Percentiles rank a stretch among this genome's conserved stretches.
Evolutionary conservation across 805 yeast species (phyloP).

Genomic region (Wickerhamiella brachini): DNA sequence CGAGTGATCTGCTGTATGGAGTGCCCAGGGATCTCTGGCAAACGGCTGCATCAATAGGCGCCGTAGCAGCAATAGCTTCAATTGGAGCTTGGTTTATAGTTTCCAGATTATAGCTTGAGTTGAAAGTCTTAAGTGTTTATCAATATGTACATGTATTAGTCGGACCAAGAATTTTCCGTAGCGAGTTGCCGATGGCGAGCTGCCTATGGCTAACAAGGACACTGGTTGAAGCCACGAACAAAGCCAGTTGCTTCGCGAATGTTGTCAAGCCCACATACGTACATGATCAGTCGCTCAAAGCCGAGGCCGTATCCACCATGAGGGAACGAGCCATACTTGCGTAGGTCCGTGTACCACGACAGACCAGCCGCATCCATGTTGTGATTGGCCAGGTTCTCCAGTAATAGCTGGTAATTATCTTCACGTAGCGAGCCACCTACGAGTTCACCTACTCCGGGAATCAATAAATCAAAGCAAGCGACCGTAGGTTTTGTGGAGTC

Average conservation of each 20-base stretch:
- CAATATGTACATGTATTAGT: slow-evolving; percentile 1
- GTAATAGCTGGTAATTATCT: slow-evolving; percentile 38
- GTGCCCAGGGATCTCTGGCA: neutral
- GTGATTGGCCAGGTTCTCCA: slow-evolving; percentile 36
- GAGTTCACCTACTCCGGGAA: slow-evolving; percentile 87
- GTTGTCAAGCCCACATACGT: slow-evolving; percentile 59
- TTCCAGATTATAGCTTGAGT: neutral
- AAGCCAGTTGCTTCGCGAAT: slow-evolving; percentile 80
- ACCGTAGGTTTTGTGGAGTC: slow-evolving; percentile 37
- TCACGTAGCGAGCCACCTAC: slow-evolving; percentile 93
- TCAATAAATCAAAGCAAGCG: slow-evolving; percentile 76
- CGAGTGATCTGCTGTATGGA: neutral
- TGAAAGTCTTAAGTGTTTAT: no score
- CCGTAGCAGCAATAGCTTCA: neutral
- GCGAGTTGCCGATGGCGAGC: no score
- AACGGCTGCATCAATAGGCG: neutral
- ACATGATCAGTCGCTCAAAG: slow-evolving; percentile 69
- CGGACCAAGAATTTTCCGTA: no score
- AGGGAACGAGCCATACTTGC: slow-evolving; percentile 71
- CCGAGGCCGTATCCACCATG: slow-evolving; percentile 99
- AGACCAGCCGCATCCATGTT: slow-evolving; percentile 44
- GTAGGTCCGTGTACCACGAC: slow-evolving; percentile 66
- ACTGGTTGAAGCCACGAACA: slow-evolving; percentile 53
- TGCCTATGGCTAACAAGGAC: slow-evolving; percentile 28
- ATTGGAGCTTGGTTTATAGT: neutral